Conservation (phyloP, 2,329 filamentous ascomycete genomes). For the Cadophora luteo-olivacea region DNA sequence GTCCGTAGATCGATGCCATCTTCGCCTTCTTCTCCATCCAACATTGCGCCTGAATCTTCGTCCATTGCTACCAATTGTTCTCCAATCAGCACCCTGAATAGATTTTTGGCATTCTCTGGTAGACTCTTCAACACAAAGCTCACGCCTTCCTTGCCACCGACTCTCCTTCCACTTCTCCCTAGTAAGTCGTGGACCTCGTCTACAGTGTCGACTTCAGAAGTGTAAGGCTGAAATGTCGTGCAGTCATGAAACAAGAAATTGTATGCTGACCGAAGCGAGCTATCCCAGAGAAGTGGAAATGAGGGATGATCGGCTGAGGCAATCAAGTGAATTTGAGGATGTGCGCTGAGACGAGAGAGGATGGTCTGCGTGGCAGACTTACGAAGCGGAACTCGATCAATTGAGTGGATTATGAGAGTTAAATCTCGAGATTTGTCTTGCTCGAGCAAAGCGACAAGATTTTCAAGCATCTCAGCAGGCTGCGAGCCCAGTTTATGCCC, state of each 20-base stretch:
- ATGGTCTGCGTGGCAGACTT: constrained; percentile 72
- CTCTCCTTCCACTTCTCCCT: constrained; percentile 77
- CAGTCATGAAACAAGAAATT: constrained; percentile 93
- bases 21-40: constrained; percentile 54
- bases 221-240: constrained; percentile 83
- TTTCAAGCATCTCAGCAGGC: constrained; percentile 71
- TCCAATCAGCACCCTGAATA: constrained; percentile 84
- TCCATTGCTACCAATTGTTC: constrained; percentile 79
- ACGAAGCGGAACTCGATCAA: constrained; percentile 81
- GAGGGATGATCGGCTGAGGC: constrained; percentile 88
- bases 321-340: constrained; percentile 74
- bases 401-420: constrained; percentile 81
- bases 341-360: constrained; percentile 77
- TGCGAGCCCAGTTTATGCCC: constrained; percentile 52
- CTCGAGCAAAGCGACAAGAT: constrained; percentile 67
- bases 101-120: constrained; percentile 87
- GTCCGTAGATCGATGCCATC: constrained; percentile 49
- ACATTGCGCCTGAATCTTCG: constrained; percentile 56
- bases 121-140: constrained; percentile 88
- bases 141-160: constrained; percentile 90
- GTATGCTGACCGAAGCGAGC: constrained; percentile 79
- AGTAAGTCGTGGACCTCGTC: constrained; percentile 90
- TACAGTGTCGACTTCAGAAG: constrained; percentile 79
- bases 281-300: constrained; percentile 89
- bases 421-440: constrained; percentile 55